Evolutionary conservation across 192 early-diverging fungal species (phyloP), one percentile per base, ranked within the genome.

Genomic region (Chytriomyces confervae): DNA sequence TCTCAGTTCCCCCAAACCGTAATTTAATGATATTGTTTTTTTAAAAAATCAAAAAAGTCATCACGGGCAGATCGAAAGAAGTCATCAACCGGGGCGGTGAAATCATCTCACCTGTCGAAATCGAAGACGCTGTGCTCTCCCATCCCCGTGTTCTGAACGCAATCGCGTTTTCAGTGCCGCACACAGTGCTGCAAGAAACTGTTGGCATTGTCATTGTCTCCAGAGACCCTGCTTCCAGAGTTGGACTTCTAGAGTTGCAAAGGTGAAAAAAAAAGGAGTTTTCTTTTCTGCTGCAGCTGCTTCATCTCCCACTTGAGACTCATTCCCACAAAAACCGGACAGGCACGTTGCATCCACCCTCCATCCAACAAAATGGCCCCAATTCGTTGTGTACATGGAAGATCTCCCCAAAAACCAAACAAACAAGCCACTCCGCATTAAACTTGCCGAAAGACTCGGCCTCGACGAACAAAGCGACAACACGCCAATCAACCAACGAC

Each of bases 81-180:
- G 85, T 93, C 69, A 96, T 96, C 72, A 96, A 94, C 80, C 91
- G 95, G 61, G 94, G 94, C 48, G 95, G 95, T 36, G 95, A 95
- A 80, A 96, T 93, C 81, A 94, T 96, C 70, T 94, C 92, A 23
- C 95, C 95, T 4, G 77, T 95, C 18, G 95, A 96, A 80, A 84
- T 96, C 4, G 94, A 95, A 76, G 85, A 85, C 13, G 86, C 90
- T 50, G 82, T 95, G 50, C 48, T 77, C 5, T 62, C 62, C 36
- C 81, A 85, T 62, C 82, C 82, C 8, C 63, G 64, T 36, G 68
- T 86, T 43, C 65, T 57, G 20, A 68, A 85, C 23, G 77, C 81
- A 18, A 65, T 86, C 36, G 85, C 85, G 18, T 86, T 86, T 61
- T 82, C 81, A 2, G 83, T 84, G 16, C 75, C 77, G n/a, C 85